Conservation (phyloP, 2,329 filamentous ascomycete species). For the Colletotrichum plurivorum region DNA sequence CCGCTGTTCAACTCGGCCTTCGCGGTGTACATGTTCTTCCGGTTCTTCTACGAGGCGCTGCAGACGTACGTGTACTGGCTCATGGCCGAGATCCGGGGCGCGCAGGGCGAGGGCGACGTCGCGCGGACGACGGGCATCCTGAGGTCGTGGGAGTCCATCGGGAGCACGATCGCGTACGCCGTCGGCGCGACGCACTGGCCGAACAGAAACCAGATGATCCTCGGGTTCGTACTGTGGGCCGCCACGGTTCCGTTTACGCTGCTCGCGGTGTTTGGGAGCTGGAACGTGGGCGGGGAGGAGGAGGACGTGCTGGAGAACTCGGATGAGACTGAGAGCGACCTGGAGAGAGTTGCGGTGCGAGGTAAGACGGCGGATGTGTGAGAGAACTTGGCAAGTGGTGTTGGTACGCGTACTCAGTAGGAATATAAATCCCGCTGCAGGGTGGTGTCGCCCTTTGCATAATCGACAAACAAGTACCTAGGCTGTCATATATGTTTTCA, state of each 20-base stretch:
- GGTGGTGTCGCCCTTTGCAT: no score
- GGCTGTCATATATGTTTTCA: no score
- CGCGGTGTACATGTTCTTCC: slow-evolving; percentile 37
- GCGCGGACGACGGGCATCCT: slow-evolving; percentile 33
- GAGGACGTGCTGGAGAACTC: background rate
- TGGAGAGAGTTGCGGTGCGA: slow-evolving; percentile 15
- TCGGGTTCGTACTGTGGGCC: slow-evolving; percentile 30
- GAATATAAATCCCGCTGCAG: no score
- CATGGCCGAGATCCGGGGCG: slow-evolving; percentile 35
- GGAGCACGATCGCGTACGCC: slow-evolving; percentile 30
- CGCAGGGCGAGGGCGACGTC: slow-evolving; percentile 30
- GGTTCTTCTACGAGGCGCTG: slow-evolving; percentile 34
- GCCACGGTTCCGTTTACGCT: slow-evolving; percentile 30
- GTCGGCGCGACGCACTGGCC: slow-evolving; percentile 33
- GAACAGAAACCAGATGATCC: slow-evolving; percentile 34
- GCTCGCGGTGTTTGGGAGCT: slow-evolving; percentile 33
- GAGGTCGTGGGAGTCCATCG: slow-evolving; percentile 32
- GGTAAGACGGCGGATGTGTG: slow-evolving; percentile 9
- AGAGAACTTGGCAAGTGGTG: background rate
- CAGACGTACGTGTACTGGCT: slow-evolving; percentile 39
- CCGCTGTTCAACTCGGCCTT: slow-evolving; percentile 31
- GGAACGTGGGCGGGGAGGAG: slow-evolving; percentile 12
- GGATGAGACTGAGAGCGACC: slow-evolving; percentile 24
- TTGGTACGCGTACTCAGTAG: no score
- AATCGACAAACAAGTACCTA: no score